Percentiles rank a stretch among this genome's conserved stretches.
These are phyloP conservation scores for Trichoderma sp. DNA, from an alignment of 2,329 filamentous ascomycete genomes.

Conservation along the genomic window DNA sequence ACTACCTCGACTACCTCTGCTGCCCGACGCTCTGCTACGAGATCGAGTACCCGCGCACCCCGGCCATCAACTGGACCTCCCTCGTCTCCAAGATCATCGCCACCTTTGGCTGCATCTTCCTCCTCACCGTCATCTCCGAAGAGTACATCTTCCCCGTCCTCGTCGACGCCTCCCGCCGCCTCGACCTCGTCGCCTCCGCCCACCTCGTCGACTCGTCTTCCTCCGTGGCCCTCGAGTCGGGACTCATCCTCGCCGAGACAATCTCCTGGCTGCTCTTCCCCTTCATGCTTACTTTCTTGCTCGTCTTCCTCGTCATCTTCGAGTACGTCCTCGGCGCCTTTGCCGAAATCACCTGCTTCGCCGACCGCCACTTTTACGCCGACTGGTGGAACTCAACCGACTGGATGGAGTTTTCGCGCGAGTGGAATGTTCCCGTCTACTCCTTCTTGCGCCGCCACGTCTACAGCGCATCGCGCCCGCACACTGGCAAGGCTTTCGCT, in stretches of 20 bases:
- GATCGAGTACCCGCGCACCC: slow-evolving; percentile 85
- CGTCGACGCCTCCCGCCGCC: slow-evolving; percentile 62
- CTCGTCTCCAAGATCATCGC: slow-evolving; percentile 84
- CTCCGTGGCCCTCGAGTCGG: slow-evolving; percentile 60
- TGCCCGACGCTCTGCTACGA: slow-evolving; percentile 98
- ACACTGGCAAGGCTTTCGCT: slow-evolving; percentile 74
- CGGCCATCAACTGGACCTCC: slow-evolving; percentile 74
- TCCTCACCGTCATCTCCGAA: slow-evolving; percentile 86
- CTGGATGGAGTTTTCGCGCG: slow-evolving; percentile 93
- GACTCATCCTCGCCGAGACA: slow-evolving; percentile 82
- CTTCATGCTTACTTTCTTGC: slow-evolving; percentile 93
- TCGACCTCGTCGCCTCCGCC: slow-evolving; percentile 42
- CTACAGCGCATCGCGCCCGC: slow-evolving; percentile 77
- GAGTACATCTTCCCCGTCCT: slow-evolving; percentile 95
- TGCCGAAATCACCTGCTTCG: slow-evolving; percentile 91
- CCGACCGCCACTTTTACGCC: slow-evolving; percentile 88
- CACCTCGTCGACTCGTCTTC: slow-evolving; percentile 45
- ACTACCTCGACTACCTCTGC: slow-evolving; percentile 84
- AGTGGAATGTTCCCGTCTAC: slow-evolving; percentile 98
- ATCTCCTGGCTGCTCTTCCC: slow-evolving; percentile 92
- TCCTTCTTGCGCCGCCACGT: slow-evolving; percentile 94
- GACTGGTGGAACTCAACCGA: slow-evolving; percentile 78
- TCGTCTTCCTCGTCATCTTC: slow-evolving; percentile 98
- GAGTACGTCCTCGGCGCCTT: slow-evolving; percentile 95
- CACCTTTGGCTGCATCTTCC: slow-evolving; percentile 94